Percentiles rank a stretch among this genome's conserved stretches.
These are phyloP conservation scores for Lachancea sp. DNA, from an alignment of 805 yeast genomes.

Conservation along the genomic window DNA sequence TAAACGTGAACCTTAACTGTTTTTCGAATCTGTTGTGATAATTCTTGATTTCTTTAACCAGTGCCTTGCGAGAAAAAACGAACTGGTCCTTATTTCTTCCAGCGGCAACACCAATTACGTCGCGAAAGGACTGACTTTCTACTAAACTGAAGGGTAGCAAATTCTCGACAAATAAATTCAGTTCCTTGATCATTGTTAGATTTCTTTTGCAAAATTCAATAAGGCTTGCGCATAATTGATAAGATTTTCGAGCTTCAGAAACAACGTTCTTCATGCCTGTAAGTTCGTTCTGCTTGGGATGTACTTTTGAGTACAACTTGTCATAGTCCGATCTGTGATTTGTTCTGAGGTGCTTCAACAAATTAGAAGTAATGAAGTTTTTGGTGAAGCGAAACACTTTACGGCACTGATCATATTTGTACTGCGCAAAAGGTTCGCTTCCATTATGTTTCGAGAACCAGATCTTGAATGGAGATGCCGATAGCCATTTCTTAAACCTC, in stretches of 20 bases:
- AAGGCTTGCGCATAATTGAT: not conserved
- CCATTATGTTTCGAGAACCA: constrained; percentile 12
- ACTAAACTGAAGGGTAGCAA: not conserved
- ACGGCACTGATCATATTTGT: constrained; percentile 4
- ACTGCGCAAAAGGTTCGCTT: constrained; percentile 7
- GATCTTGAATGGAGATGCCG: constrained; percentile 8
- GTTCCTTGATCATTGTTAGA: not conserved
- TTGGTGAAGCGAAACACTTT: not conserved
- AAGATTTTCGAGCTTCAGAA: not conserved
- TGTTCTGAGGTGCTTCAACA: constrained; percentile 6
- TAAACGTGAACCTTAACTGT: not conserved
- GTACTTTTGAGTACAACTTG: constrained; percentile 1
- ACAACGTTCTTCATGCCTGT: not conserved
- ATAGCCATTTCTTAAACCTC: constrained; percentile 1
- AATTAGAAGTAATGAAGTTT: constrained; percentile 1
- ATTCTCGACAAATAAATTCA: not conserved
- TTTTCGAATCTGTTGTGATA: not conserved
- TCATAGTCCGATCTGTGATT: constrained; percentile 3
- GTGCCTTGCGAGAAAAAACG: not conserved
- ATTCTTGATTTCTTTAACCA: not conserved
- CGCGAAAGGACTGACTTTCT: not conserved
- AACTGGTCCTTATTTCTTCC: not conserved
- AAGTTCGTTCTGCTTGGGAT: constrained; percentile 1
- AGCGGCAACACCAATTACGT: not conserved
- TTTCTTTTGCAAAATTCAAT: not conserved